These are phyloP conservation scores for Obelidium mucronatum DNA, from an alignment of 192 early-diverging fungal species.

Conservation along the genomic window DNA sequence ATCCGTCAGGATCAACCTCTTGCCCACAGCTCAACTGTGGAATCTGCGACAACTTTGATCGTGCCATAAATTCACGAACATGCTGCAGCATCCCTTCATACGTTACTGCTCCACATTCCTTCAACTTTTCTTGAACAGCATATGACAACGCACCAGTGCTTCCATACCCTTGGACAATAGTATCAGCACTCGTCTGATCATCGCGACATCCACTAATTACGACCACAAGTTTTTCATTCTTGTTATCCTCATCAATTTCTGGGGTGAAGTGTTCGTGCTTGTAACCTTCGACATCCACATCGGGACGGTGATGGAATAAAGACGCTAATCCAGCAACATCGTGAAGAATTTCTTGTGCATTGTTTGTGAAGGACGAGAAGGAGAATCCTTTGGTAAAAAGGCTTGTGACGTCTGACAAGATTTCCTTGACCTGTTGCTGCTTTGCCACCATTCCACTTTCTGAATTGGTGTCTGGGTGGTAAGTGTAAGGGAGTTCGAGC, in stretches of 20 bases:
- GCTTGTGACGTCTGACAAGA: background rate
- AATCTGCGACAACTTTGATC: background rate
- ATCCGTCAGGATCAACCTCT: conserved; percentile 10
- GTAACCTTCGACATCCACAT: conserved; percentile 11
- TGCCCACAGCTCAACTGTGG: conserved; percentile 18
- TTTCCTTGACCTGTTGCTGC: background rate
- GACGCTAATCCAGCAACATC: background rate
- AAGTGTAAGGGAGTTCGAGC: conserved; percentile 59
- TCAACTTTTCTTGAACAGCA: conserved; percentile 6
- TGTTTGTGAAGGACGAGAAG: background rate
- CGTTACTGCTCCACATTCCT: background rate
- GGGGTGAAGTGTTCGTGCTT: conserved; percentile 20
- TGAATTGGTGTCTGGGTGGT: conserved; percentile 26
- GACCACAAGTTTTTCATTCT: conserved; percentile 44
- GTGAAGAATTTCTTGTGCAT: background rate
- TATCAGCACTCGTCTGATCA: conserved; percentile 66
- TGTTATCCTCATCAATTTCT: background rate
- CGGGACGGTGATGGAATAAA: background rate
- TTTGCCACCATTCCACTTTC: background rate
- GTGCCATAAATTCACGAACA: conserved; percentile 16
- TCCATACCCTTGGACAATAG: conserved; percentile 24
- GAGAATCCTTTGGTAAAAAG: conserved; percentile 2
- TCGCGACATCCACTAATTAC: conserved; percentile 70
- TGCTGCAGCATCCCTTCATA: background rate
- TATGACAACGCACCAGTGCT: conserved; percentile 30